These are phyloP conservation scores for Phytopythium montanum DNA, from an alignment of 352 stramenopile species.

Conservation along the genomic window DNA sequence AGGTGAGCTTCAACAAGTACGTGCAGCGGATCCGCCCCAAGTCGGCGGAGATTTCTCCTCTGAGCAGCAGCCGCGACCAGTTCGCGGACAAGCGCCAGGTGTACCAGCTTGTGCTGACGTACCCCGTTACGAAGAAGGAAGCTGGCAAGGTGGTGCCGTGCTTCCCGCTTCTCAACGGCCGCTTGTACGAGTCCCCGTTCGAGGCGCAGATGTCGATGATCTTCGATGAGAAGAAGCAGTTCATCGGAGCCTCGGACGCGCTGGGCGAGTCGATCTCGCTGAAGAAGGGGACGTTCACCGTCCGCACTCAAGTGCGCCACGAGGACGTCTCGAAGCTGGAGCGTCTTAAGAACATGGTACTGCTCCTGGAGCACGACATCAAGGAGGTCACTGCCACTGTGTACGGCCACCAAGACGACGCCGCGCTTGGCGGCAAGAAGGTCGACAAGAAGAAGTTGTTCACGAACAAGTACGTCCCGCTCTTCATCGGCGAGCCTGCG, in stretches of 20 bases:
- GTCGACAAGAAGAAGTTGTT: constrained; percentile 43
- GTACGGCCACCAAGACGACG: constrained; percentile 66
- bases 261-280: constrained; percentile 77
- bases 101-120: constrained; percentile 89
- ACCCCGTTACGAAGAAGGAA: constrained; percentile 88
- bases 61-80: constrained; percentile 78
- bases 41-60: constrained; percentile 67
- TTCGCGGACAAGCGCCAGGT: constrained; percentile 83
- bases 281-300: constrained; percentile 85
- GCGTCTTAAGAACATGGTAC: constrained; percentile 74
- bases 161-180: constrained; percentile 75
- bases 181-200: constrained; percentile 93
- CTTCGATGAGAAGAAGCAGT: constrained; percentile 94
- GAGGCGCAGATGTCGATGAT: constrained; percentile 92
- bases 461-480: constrained; percentile 51
- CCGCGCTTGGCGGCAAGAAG: constrained; percentile 51
- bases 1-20: constrained; percentile 81
- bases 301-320: constrained; percentile 76
- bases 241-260: constrained; percentile 78
- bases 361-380: constrained; percentile 69
- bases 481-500: constrained; percentile 74
- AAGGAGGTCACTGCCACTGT: constrained; percentile 65
- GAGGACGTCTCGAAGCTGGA: constrained; percentile 82
- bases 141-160: constrained; percentile 75
- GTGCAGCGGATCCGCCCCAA: constrained; percentile 78